phyloP scores from a whole-genome alignment of 2,329 filamentous ascomycete genomes.

The Botrytis medusae region DNA sequence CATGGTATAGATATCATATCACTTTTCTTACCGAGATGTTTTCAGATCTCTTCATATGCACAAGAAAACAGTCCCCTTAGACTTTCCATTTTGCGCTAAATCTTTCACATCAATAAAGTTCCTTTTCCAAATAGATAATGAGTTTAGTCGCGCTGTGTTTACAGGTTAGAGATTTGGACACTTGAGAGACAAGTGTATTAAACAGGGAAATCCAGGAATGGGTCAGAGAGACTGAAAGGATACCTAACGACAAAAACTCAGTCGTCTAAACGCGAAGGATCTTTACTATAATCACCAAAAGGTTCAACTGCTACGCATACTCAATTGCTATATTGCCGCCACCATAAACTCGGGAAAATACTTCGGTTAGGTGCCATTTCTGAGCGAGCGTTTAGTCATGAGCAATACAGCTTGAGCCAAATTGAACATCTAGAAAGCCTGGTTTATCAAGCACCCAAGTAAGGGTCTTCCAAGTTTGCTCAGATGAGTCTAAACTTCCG shows the following conservation, averaged over 20 bases:
- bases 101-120: neutral
- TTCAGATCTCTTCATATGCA: neutral
- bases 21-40: neutral
- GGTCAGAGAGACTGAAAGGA: too few relatives aligned
- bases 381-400: neutral
- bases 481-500: neutral
- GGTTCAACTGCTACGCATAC: too few relatives aligned
- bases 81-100: neutral
- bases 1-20: too few relatives aligned
- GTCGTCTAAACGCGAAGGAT: too few relatives aligned
- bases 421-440: neutral
- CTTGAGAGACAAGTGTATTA: too few relatives aligned
- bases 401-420: neutral
- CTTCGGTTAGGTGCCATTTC: neutral
- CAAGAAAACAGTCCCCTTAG: neutral
- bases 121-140: neutral
- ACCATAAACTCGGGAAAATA: too few relatives aligned
- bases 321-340: too few relatives aligned
- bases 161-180: too few relatives aligned
- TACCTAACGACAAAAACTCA: too few relatives aligned
- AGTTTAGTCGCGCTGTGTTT: neutral
- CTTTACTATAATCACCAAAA: too few relatives aligned
- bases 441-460: neutral
- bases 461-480: too few relatives aligned
- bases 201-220: too few relatives aligned